A percentile compares a stretch with the other conserved stretches of the same genome.
These are phyloP conservation scores for Backusella tarrabulga DNA, from an alignment of 192 early-diverging fungal genomes.

Conservation along the genomic window DNA sequence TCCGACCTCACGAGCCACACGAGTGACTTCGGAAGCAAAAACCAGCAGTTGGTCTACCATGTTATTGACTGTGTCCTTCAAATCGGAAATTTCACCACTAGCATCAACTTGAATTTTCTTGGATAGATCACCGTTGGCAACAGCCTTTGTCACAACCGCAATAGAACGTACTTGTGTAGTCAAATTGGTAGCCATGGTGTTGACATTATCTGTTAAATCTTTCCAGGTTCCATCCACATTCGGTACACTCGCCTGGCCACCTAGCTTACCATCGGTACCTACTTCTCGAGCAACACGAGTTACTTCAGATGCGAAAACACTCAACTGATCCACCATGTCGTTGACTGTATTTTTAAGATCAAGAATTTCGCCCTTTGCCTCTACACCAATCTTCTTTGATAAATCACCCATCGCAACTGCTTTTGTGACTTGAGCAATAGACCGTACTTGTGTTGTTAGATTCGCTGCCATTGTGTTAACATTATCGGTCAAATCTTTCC, in stretches of 20 bases:
- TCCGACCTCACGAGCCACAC: slow-evolving; percentile 42
- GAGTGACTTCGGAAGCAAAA: slow-evolving; percentile 50
- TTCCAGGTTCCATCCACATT: slow-evolving; percentile 77
- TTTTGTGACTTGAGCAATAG: slow-evolving; percentile 52
- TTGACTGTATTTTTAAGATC: slow-evolving; percentile 64
- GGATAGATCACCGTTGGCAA: slow-evolving; percentile 54
- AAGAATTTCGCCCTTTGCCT: slow-evolving; percentile 50
- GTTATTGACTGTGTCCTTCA: slow-evolving; percentile 73
- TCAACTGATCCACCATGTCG: slow-evolving; percentile 57
- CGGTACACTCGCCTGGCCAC: slow-evolving; percentile 67
- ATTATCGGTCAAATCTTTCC: slow-evolving; percentile 58
- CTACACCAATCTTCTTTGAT: slow-evolving; percentile 48
- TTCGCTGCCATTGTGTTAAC: slow-evolving; percentile 63
- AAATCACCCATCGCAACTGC: slow-evolving; percentile 57
- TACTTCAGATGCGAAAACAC: slow-evolving; percentile 60
- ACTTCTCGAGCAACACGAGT: slow-evolving; percentile 63
- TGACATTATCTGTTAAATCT: slow-evolving; percentile 71
- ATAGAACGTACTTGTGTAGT: slow-evolving; percentile 69
- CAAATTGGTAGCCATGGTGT: slow-evolving; percentile 60
- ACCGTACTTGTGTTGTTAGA: slow-evolving; percentile 51
- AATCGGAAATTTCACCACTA: slow-evolving; percentile 64
- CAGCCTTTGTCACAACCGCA: slow-evolving; percentile 60
- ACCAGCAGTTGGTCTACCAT: slow-evolving; percentile 75
- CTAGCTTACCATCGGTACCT: slow-evolving; percentile 71
- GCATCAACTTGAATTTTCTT: slow-evolving; percentile 63